A percentile compares a stretch with the other conserved stretches of the same genome.
phyloP scores from a whole-genome alignment of 78 protist genomes.

The Speleostelium caveatum region DNA sequence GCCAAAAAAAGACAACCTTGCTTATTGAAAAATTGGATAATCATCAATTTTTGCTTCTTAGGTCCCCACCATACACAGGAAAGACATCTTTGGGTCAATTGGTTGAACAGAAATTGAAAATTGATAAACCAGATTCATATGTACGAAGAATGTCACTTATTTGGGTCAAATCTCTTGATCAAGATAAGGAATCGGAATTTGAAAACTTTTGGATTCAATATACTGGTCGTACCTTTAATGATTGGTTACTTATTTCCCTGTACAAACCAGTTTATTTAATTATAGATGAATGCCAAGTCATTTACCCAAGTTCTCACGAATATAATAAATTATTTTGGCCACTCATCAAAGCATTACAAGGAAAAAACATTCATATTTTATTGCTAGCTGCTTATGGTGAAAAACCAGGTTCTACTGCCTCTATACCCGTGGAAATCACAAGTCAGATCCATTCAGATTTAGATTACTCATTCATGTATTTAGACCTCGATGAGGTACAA shows the following conservation, averaged over 20 bases:
- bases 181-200: neutral
- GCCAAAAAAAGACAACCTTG: too few relatives aligned
- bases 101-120: neutral
- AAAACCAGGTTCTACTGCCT: neutral
- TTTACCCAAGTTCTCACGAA: neutral
- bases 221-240: neutral
- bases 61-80: constrained; percentile 10
- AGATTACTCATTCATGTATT: neutral
- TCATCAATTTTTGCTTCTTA: neutral
- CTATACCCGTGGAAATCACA: neutral
- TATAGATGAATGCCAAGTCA: neutral
- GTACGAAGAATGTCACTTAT: neutral
- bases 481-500: neutral
- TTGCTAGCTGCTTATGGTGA: constrained; percentile 7
- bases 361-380: neutral
- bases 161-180: too few relatives aligned
- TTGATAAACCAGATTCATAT: neutral
- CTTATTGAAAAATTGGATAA: neutral
- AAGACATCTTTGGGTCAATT: constrained; percentile 13
- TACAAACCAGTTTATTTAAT: neutral
- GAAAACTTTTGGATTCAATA: neutral
- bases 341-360: neutral
- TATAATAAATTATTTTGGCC: neutral
- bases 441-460: neutral
- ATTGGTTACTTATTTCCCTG: neutral